Evolutionary conservation across 306 rosid species (phyloP), one percentile per base, ranked within the genome.

Genomic region (Cucumis hystrix): DNA sequence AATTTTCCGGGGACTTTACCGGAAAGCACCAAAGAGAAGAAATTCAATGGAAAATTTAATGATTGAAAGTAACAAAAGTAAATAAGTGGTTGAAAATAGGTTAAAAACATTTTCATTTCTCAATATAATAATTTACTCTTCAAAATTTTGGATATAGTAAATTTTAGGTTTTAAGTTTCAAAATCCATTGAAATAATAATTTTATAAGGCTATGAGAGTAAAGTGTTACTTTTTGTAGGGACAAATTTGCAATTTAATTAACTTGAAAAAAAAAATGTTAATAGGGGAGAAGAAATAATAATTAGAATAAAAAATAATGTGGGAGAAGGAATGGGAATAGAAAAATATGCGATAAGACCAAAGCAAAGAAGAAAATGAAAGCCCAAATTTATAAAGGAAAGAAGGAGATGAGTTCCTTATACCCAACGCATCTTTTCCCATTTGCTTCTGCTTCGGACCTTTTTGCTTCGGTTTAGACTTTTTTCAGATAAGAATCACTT

Each of bases 341-440:
- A 65, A n/a, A 74, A 62, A 78, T 75, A 60, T 45, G 71, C 84
- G 91, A 89, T 82, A 86, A 86, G 88, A 85, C 87, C 77, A 59
- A 86, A 78, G 88, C 76, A 76, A 85, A 80, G 86, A 28, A 76
- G 92, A 89, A 89, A 88, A 87, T 81, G 97, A 89, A 85, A 86
- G 89, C 79, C 37, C 2, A 81, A 88, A 61, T 59, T 60, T 81
- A 75, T 74, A 88, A 89, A 83, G 87, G 93, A 88, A 88, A 83
- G 91, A 81, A 79, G 88, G 93, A 84, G 92, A 91, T 78, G 86
- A 88, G 88, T 96, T 92, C 92, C 99, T 92, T 91, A 85, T 80
- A 21, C 80, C 86, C 74, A 86, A 91, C 92, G 97, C 88, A 91
- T 87, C 84, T 86, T 10, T 17, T 3, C 58, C 8, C 49, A 20